Evolutionary conservation across 106 monocot genomes (phyloP), one percentile per base, ranked within the genome.

Genomic region (Apostasia ramifera): DNA sequence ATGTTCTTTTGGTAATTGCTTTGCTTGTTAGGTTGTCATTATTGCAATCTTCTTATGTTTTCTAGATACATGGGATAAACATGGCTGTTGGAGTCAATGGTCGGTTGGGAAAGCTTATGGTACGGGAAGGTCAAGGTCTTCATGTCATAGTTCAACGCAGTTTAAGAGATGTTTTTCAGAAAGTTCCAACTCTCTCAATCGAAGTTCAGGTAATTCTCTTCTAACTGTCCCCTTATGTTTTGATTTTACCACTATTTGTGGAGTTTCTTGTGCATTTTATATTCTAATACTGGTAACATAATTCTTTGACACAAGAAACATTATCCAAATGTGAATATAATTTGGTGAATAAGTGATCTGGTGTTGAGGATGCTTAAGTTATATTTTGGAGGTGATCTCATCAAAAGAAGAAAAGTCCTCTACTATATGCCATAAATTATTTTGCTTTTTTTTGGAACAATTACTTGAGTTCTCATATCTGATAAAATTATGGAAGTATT

Each of bases 151-250:
- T 97, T 12, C 80, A 92, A 2, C 91, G 95, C 38, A 97, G 92
- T 70, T 78, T 97, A 74, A 80, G 95, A 73, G 95, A 97, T 87
- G 82, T 97, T 63, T 97, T 89, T 40, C 79, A 74, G 11, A 97
- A 89, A 68, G 92, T 97, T 8, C 95, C 95, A 67, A 97, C 84
- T n/a, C 77, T 88, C 49, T 80, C 76, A 44, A 82, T 92, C 62
- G 82, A 89, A 73, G 76, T 97, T 67, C 78, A 89, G 91, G 95
- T 92, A 69, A 66, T 55, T 13, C 49, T 50, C 73, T 40, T 68
- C 37, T 43, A 26, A 26, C 26, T 26, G 26, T 26, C 26, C 26
- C 26, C 26, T 26, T 26, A 26, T 26, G 26, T 26, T 26, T 26
- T 26, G 26, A 26, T 26, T 26, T 26, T 26, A 26, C 26, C 26